phyloP scores from a whole-genome alignment of 2,329 filamentous ascomycete genomes.

The Scedosporium minutisporum region DNA sequence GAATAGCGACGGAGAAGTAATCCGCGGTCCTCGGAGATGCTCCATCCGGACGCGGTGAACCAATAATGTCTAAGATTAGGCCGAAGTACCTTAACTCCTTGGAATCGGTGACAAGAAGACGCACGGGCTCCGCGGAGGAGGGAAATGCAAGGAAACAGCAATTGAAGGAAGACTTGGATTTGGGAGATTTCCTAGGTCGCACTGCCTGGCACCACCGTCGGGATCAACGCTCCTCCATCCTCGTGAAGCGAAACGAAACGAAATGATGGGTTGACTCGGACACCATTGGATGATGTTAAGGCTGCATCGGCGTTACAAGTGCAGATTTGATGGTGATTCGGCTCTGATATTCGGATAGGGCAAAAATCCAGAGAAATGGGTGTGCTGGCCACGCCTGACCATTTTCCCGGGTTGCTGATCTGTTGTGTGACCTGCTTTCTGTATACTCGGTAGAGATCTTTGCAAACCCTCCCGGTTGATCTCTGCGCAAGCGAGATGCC shows the following conservation, averaged over 20 bases:
- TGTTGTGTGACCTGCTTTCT: background rate
- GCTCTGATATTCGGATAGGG: background rate
- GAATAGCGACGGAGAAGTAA: constrained; percentile 1
- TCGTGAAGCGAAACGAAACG: background rate
- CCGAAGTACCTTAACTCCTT: background rate
- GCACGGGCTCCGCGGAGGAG: background rate
- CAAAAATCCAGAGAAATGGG: background rate
- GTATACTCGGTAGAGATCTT: background rate
- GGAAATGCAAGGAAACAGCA: background rate
- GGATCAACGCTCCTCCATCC: background rate
- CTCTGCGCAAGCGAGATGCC: background rate
- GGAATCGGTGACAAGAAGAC: background rate
- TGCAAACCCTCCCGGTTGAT: background rate
- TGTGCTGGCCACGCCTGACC: background rate
- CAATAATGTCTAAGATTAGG: background rate
- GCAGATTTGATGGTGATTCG: background rate
- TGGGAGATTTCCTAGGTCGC: background rate
- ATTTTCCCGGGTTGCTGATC: background rate
- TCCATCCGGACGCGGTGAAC: background rate
- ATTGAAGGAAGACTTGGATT: background rate
- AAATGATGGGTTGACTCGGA: background rate
- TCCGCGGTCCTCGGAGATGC: background rate
- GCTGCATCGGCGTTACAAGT: background rate
- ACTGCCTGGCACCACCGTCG: background rate
- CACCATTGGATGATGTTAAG: background rate